phyloP scores from a whole-genome alignment of 2,329 filamentous ascomycete genomes.

The Septoria petroselini region DNA sequence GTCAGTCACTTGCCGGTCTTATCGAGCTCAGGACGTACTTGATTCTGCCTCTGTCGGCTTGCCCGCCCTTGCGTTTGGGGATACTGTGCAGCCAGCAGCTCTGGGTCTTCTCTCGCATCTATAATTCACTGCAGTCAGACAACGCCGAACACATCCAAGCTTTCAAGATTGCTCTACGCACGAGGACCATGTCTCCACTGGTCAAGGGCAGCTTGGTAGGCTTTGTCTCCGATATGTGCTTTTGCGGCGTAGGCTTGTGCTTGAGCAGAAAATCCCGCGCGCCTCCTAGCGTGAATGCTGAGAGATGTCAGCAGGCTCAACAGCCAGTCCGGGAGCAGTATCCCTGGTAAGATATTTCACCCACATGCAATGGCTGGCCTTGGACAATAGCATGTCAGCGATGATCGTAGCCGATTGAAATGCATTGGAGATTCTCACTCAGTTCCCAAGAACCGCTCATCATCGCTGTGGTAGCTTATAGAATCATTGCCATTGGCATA shows the following conservation, averaged over 20 bases:
- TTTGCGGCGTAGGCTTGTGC: slow-evolving; percentile 60
- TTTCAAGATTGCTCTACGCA: neutral
- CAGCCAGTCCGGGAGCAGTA: too few relatives aligned
- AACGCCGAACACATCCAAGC: neutral
- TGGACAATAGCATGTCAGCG: neutral
- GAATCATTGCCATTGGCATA: slow-evolving; percentile 74
- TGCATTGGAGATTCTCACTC: slow-evolving; percentile 35
- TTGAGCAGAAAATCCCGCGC: slow-evolving; percentile 74
- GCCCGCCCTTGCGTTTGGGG: slow-evolving; percentile 66
- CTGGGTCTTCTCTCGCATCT: slow-evolving; percentile 72
- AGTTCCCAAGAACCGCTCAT: slow-evolving; percentile 70
- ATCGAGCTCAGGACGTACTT: slow-evolving; percentile 44
- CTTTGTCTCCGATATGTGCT: slow-evolving; percentile 38
- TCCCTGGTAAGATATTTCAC: too few relatives aligned
- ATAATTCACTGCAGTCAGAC: neutral
- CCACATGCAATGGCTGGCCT: slow-evolving; percentile 69
- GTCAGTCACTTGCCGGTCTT: neutral
- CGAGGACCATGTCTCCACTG: slow-evolving; percentile 71
- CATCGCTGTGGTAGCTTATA: slow-evolving; percentile 76
- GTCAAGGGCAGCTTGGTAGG: slow-evolving; percentile 55
- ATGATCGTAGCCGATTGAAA: neutral
- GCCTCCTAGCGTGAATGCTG: slow-evolving; percentile 69
- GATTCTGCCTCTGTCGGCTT: slow-evolving; percentile 59
- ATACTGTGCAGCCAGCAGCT: slow-evolving; percentile 74
- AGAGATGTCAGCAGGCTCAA: too few relatives aligned